These are phyloP conservation scores for Cercospora sp. DNA, from an alignment of 2,329 filamentous ascomycete genomes.

Conservation along the genomic window DNA sequence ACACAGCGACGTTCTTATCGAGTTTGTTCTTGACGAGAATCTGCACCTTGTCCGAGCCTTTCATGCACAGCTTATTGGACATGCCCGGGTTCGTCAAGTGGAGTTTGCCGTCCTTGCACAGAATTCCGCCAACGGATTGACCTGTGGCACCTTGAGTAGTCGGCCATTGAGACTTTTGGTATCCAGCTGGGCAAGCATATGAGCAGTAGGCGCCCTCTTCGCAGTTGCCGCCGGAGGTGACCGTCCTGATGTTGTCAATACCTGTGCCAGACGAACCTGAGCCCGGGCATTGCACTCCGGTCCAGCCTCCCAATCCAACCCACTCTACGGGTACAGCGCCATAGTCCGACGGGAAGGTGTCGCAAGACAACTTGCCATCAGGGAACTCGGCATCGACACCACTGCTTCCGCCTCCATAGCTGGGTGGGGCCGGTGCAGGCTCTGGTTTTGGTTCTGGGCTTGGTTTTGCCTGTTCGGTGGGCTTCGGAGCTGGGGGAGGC, in stretches of 20 bases:
- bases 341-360: constrained; percentile 73
- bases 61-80: constrained; percentile 70
- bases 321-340: constrained; percentile 72
- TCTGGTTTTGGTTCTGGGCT: constrained; percentile 13
- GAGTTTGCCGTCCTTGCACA: constrained; percentile 76
- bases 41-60: constrained; percentile 62
- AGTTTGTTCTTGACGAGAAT: constrained; percentile 77
- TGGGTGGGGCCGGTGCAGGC: constrained; percentile 24
- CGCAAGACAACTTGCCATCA: constrained; percentile 70
- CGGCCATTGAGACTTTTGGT: constrained; percentile 92
- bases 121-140: constrained; percentile 85
- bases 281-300: constrained; percentile 64
- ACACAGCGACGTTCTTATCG: constrained; percentile 66
- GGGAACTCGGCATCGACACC: constrained; percentile 72
- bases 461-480: background rate
- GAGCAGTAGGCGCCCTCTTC: constrained; percentile 73
- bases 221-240: constrained; percentile 66
- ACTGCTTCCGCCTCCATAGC: constrained; percentile 36
- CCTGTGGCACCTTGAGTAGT: constrained; percentile 71
- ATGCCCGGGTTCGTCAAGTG: constrained; percentile 69
- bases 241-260: constrained; percentile 61
- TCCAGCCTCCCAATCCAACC: constrained; percentile 72
- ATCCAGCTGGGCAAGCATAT: constrained; percentile 87
- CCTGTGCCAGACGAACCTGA: constrained; percentile 37
- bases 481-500: constrained; percentile 26